Conservation (phyloP, 805 yeast species). For the Lipomyces yamadae region DNA sequence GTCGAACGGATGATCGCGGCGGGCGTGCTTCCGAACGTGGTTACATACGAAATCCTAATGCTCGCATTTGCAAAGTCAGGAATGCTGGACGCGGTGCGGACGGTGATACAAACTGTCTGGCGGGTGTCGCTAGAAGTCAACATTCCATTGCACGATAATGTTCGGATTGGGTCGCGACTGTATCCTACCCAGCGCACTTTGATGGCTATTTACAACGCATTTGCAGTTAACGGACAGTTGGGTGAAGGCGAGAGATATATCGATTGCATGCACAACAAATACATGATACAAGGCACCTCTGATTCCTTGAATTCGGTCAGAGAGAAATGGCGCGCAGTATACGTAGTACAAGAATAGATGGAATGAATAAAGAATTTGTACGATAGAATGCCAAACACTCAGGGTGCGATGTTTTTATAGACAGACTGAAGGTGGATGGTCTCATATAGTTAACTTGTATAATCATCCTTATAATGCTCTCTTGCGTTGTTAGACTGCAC, state of each 20-base stretch:
- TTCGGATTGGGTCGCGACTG: slow-evolving; percentile 13
- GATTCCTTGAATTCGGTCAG: background rate
- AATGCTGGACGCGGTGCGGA: slow-evolving; percentile 36
- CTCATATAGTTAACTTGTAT: no score
- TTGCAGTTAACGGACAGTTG: slow-evolving; percentile 16
- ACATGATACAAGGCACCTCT: slow-evolving; percentile 5
- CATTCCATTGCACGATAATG: background rate
- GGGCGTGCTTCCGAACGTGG: slow-evolving; percentile 43
- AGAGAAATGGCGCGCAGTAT: background rate
- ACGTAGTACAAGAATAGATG: background rate
- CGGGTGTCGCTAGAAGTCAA: slow-evolving; percentile 27
- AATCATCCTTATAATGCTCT: no score
- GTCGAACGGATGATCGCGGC: slow-evolving; percentile 41
- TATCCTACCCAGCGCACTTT: slow-evolving; percentile 27
- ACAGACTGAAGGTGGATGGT: no score
- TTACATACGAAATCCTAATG: slow-evolving; percentile 45
- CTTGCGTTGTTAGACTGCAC: no score
- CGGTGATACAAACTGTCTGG: slow-evolving; percentile 43
- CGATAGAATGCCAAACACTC: background rate
- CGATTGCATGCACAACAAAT: slow-evolving; percentile 13
- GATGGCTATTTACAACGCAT: slow-evolving; percentile 19
- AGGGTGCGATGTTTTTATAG: background rate
- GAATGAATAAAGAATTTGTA: background rate
- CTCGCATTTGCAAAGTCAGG: slow-evolving; percentile 44
- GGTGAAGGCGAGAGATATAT: slow-evolving; percentile 5